These are phyloP conservation scores for Rhododendron vialii DNA, from an alignment of 148 eudicot species.

Conservation along the genomic window DNA sequence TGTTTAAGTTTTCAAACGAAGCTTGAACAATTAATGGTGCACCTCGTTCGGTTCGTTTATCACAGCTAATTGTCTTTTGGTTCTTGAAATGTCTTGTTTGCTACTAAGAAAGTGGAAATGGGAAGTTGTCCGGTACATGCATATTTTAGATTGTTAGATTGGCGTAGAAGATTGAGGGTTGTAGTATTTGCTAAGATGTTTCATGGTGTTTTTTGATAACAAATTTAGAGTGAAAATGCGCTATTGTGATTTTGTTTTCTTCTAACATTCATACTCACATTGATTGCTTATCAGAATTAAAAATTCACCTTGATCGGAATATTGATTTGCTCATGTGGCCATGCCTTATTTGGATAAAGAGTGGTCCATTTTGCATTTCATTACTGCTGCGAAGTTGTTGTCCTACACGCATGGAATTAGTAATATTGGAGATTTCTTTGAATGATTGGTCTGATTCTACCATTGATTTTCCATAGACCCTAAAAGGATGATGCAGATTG, in stretches of 20 bases:
- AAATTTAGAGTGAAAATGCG: background rate
- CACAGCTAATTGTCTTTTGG: background rate
- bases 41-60: background rate
- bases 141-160: background rate
- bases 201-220: background rate
- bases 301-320: background rate
- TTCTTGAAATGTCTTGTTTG: background rate
- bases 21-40: background rate
- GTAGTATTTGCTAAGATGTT: background rate
- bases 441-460: background rate
- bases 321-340: background rate
- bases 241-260: background rate
- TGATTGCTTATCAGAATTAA: background rate
- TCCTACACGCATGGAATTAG: background rate
- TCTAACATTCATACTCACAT: background rate
- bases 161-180: background rate
- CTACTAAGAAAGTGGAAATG: background rate
- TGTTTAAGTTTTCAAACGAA: background rate
- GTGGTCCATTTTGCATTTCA: background rate
- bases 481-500: background rate
- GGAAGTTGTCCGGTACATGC: background rate
- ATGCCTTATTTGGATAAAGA: background rate
- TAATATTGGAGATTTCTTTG: background rate
- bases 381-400: background rate
- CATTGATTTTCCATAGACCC: background rate